Percentiles rank a stretch among this genome's conserved stretches.
Evolutionary conservation across 169 alveolate genomes (phyloP).

Genomic region (Babesia ovis): DNA sequence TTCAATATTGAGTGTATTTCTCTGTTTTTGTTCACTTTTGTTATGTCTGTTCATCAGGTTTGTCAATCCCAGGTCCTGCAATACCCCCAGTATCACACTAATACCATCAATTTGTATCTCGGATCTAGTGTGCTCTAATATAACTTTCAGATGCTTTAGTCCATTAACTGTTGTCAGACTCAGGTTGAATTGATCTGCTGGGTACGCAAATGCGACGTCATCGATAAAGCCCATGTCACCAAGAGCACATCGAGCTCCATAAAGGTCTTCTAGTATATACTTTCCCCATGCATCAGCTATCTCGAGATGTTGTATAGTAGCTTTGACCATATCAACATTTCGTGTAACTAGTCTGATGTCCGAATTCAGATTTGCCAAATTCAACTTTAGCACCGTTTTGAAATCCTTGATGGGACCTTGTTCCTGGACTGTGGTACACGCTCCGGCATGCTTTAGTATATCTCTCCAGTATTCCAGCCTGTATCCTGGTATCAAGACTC

Average conservation of each 20-base stretch:
- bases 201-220: conserved; percentile 3
- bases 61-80: conserved; percentile 10
- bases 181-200: conserved; percentile 15
- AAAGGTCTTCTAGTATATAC: conserved; percentile 8
- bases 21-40: neutral
- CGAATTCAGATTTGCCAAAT: conserved; percentile 7
- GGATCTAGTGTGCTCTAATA: conserved; percentile 27
- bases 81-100: conserved; percentile 7
- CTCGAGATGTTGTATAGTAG: neutral
- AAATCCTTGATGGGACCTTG: neutral
- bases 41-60: neutral
- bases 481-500: neutral
- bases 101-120: conserved; percentile 25
- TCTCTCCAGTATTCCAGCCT: conserved; percentile 28
- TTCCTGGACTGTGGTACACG: neutral
- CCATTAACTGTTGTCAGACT: neutral
- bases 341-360: conserved; percentile 8
- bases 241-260: conserved; percentile 4
- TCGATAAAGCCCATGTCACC: conserved; percentile 11
- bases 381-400: neutral
- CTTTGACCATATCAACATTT: neutral
- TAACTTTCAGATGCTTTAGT: neutral
- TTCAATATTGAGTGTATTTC: neutral
- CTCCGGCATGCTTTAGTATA: neutral
- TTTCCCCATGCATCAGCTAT: conserved; percentile 16